Percentiles rank a stretch among this genome's conserved stretches.
These are phyloP conservation scores for Gloeopeniophorella convolvens DNA, from an alignment of 768 basidiomycete species.

Conservation along the genomic window DNA sequence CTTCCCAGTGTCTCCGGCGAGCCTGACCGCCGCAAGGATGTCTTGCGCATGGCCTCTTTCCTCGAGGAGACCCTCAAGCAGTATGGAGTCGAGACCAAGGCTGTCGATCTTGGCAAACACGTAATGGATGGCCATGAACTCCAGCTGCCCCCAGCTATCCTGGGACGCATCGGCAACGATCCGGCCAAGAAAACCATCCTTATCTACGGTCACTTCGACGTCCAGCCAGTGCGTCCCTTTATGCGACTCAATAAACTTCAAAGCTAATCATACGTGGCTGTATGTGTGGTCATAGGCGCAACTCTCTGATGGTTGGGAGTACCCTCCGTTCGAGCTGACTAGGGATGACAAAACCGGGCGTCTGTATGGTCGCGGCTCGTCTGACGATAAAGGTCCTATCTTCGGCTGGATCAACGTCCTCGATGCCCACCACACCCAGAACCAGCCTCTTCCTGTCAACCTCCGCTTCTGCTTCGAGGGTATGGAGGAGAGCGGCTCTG, in stretches of 20 bases:
- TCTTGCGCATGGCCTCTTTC: slow-evolving; percentile 83
- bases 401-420: slow-evolving; percentile 87
- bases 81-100: slow-evolving; percentile 73
- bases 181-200: slow-evolving; percentile 89
- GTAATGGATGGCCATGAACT: slow-evolving; percentile 63
- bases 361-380: slow-evolving; percentile 80
- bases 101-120: slow-evolving; percentile 74
- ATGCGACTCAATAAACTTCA: too few species aligned
- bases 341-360: slow-evolving; percentile 45
- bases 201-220: slow-evolving; percentile 93
- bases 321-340: slow-evolving; percentile 75
- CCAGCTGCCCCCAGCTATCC: slow-evolving; percentile 73
- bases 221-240: slow-evolving; percentile 67
- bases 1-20: slow-evolving; percentile 56
- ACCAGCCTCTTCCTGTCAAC: slow-evolving; percentile 78
- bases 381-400: slow-evolving; percentile 89
- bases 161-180: slow-evolving; percentile 78
- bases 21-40: slow-evolving; percentile 62
- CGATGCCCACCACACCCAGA: slow-evolving; percentile 68
- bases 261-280: background rate
- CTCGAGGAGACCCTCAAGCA: slow-evolving; percentile 63
- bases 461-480: slow-evolving; percentile 90
- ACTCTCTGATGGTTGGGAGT: slow-evolving; percentile 76
- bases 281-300: slow-evolving; percentile 28
- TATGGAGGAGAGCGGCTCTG: slow-evolving; percentile 94